Conservation (phyloP, 371 early-diverging fungal genomes). For the Mucor irregularis region DNA sequence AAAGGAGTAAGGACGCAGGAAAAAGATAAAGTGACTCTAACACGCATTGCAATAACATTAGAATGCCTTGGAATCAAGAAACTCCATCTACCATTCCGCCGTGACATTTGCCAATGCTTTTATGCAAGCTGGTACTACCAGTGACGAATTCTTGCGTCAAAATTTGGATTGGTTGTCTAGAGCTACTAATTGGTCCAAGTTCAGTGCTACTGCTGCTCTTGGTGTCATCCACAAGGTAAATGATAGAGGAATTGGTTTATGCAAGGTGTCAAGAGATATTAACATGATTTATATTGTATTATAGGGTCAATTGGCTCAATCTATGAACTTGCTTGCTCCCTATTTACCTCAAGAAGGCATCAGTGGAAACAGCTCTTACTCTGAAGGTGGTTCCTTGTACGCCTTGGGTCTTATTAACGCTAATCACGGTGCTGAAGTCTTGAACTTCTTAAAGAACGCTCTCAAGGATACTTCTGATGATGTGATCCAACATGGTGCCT, state of each 20-base stretch:
- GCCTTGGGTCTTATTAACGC: constrained; percentile 98
- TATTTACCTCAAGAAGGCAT: constrained; percentile 94
- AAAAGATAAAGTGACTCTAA: neutral
- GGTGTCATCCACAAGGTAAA: constrained; percentile 97
- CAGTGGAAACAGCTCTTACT: constrained; percentile 77
- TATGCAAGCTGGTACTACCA: constrained; percentile 98
- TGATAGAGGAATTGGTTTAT: neutral
- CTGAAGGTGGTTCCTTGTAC: constrained; percentile 98
- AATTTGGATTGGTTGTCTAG: constrained; percentile 98
- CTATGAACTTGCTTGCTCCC: constrained; percentile 82
- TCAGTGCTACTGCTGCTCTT: constrained; percentile 97
- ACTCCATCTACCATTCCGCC: constrained; percentile 92
- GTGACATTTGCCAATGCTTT: constrained; percentile 98
- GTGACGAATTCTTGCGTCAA: constrained; percentile 96
- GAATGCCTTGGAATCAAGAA: constrained; percentile 87
- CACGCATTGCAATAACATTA: constrained; percentile 18
- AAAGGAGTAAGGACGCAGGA: neutral
- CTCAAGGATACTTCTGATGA: constrained; percentile 84
- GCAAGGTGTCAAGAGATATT: neutral
- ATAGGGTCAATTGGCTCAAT: constrained; percentile 88
- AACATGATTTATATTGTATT: neutral
- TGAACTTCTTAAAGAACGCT: constrained; percentile 81
- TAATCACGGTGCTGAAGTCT: constrained; percentile 83
- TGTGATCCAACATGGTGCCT: constrained; percentile 97
- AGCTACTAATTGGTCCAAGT: constrained; percentile 99